Conservation (phyloP, 2,329 filamentous ascomycete genomes). For the Aspergillus sp. region DNA sequence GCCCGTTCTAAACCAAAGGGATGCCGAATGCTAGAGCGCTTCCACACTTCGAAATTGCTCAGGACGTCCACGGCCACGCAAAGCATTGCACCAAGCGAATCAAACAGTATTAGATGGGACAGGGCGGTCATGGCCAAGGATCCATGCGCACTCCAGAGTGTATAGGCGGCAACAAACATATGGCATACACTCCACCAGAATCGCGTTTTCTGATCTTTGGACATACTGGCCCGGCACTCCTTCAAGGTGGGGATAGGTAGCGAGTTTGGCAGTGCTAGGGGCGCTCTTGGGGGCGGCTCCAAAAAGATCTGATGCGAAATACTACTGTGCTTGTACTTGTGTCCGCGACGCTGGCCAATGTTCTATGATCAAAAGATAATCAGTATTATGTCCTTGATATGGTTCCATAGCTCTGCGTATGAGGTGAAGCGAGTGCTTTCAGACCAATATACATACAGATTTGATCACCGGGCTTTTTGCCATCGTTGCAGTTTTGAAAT, state of each 20-base stretch:
- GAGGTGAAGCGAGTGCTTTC: no score
- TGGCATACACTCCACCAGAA: constrained; percentile 91
- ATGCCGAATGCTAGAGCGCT: constrained; percentile 84
- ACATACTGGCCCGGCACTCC: constrained; percentile 89
- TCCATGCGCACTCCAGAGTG: constrained; percentile 81
- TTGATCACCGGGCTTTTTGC: constrained; percentile 70
- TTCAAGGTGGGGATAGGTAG: constrained; percentile 85
- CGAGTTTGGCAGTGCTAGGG: constrained; percentile 84
- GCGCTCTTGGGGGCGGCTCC: constrained; percentile 80
- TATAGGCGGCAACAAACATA: constrained; percentile 75
- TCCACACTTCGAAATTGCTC: constrained; percentile 97
- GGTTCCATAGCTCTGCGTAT: not conserved
- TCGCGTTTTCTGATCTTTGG: constrained; percentile 76
- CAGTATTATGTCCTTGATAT: not conserved
- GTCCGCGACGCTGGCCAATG: constrained; percentile 85
- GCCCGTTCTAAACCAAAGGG: constrained; percentile 89
- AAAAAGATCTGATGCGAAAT: constrained; percentile 97
- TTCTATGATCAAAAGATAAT: constrained; percentile 55
- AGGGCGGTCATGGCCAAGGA: constrained; percentile 89
- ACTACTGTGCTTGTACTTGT: constrained; percentile 97
- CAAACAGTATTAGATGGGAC: constrained; percentile 91
- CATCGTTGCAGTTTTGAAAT: constrained; percentile 83
- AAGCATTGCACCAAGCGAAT: constrained; percentile 85
- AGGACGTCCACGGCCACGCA: constrained; percentile 92
- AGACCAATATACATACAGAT: constrained; percentile 55